Base-by-base conservation (phyloP, 2,329 filamentous ascomycete genomes). In the Fusarium sterilihyphosum region DNA sequence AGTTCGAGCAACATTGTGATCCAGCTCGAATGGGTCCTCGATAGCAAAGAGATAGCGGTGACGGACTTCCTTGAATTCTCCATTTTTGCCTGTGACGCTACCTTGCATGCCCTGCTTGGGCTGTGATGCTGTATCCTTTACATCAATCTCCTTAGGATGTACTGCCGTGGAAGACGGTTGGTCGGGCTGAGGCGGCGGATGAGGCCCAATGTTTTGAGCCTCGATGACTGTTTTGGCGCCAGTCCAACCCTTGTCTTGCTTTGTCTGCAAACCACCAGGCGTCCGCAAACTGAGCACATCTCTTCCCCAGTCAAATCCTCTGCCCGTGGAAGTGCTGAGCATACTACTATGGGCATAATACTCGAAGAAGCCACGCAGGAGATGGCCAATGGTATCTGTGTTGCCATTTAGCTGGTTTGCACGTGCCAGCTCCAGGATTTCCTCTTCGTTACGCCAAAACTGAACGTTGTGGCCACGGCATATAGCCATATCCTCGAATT, bases 21-120 rank as follows among this genome's bases (percentile, higher is more conserved):
- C 92, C 5, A 91, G 83, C 84, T 98, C 94, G 78, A 98, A 98
- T 0, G 95, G 95, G 80, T 98, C 95, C 80, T 98, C 95, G 69
- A 98, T 95, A 38, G 94, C 94, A 74, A 98, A 93, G 9, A 98
- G 88, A 81, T 94, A 97, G 18, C 94, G 90, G 78, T 95, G 90
- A 5, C 93, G 90, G 20, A 96, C 88, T 78, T 95, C 93, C 76
- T 92, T 93, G 58, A 88, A 78, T 38, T 88, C 85, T 10, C 79
- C 78, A 17, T 80, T 73, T 59, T 83, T 84, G n/a, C 16, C 78
- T 33, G 70, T 64, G 12, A 71, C 70, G n/a, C 70, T 69, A 10
- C 61, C 59, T 26, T 68, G 68, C 31, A 70, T 67, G 10, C 61
- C 58, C 22, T 69, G 68, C 35, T 73, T 77, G 5, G 58, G 44